These are phyloP conservation scores for Cryptosporidium andersoni DNA, from an alignment of 169 alveolate species.

Conservation along the genomic window DNA sequence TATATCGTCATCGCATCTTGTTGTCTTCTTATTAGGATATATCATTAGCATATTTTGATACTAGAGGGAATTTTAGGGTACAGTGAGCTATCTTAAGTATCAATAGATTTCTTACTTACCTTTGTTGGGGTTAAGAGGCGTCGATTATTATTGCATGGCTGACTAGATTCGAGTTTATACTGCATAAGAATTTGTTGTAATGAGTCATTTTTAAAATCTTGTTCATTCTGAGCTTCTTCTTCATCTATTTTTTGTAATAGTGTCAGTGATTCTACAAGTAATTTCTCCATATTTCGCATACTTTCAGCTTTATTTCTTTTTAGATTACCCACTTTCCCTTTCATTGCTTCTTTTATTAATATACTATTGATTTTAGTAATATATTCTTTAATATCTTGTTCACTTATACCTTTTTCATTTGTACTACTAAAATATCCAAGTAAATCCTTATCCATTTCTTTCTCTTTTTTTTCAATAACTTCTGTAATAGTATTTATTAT, in stretches of 20 bases:
- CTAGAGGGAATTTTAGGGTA: too few relatives aligned
- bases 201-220: not conserved
- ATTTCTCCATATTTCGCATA: conserved; percentile 11
- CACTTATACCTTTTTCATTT: conserved; percentile 24
- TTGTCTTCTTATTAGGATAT: conserved; percentile 30
- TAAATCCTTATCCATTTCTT: conserved; percentile 2
- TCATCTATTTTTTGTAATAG: conserved; percentile 33
- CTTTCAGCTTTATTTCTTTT: conserved; percentile 12
- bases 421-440: conserved; percentile 4
- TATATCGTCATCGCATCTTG: conserved; percentile 51
- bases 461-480: not conserved
- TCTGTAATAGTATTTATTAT: too few relatives aligned
- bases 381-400: not conserved
- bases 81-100: too few relatives aligned
- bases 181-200: conserved; percentile 12
- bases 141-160: conserved; percentile 1
- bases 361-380: not conserved
- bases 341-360: not conserved
- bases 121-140: conserved; percentile 59
- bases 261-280: conserved; percentile 30
- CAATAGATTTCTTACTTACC: conserved; percentile 22
- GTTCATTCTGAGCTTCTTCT: not conserved
- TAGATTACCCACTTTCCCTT: conserved; percentile 22
- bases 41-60: too few relatives aligned
- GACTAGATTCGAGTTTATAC: too few relatives aligned